Base-by-base conservation (phyloP, 1,139 yeast genomes). In the Entelexis sorbosivorans region DNA sequence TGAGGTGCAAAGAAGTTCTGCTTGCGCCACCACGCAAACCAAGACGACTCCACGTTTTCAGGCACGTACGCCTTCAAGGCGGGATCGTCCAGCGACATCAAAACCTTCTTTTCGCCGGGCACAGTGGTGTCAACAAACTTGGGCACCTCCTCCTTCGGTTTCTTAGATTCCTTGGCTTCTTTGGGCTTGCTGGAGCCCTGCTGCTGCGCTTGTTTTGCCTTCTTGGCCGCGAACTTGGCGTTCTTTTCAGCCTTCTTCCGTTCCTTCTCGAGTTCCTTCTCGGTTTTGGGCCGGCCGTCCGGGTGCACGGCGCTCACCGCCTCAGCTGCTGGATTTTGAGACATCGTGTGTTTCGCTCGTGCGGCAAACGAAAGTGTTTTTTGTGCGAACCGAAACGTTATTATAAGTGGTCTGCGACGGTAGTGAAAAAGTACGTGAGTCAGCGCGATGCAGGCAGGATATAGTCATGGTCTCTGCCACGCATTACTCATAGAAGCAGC, bases 11-110 rank as follows among this genome's bases (percentile, higher is more conserved):
- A 91, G 62, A 78, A 81, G 20, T 93, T 94, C 67, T 85, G 76
- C 64, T 83, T 75, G 58, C 79, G 82, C 99, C 99, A 91, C 98
- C 98, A 91, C 31, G 78, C 79, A 70, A 91, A 89, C 99, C 99
- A 91, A 17, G 96, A 87, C 53, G 94, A 82, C 71, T 91, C 99
- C 48, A 93, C 97, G 61, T 82, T 82, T 61, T 79, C 77, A 38
- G 99, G 98, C 64, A 79, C 84, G 70, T 91, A 91, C 14, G 97
- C 93, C 70, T 91, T 89, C 66, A 91, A 78, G 24, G 97, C 81
- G 24, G 96, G 91, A 65, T 89, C 95, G 45, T 91, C 96, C 54
- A 91, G 76, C 39, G 89, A 78, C 24, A 79, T 83, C 59, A 91
- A 76, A 31, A 82, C 70, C 71, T 91, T 91, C 78, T 91, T 93